phyloP scores from a whole-genome alignment of 257 asterid species.

The Echites panduratus region DNA sequence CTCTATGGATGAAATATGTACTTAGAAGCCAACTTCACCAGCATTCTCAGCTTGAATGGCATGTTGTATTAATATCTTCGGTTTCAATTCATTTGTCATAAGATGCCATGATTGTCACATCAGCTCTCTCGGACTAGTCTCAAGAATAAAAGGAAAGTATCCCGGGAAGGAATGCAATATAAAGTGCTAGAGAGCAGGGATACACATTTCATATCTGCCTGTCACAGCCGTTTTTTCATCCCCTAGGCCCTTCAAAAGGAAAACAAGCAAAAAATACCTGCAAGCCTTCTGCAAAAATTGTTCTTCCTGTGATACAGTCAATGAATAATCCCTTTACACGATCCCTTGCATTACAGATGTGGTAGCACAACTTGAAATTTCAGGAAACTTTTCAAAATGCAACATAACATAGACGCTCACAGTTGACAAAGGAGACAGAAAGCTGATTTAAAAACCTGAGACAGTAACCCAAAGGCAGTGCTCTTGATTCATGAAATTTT shows the following conservation, averaged over 20 bases:
- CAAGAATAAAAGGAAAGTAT: background rate
- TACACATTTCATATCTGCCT: background rate
- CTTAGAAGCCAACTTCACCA: background rate
- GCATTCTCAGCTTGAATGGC: slow-evolving; percentile 4
- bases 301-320: background rate
- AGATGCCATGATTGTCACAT: background rate
- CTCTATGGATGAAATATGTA: background rate
- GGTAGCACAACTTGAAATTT: background rate
- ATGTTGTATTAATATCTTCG: background rate
- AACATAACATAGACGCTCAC: background rate
- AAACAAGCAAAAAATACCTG: too few species aligned
- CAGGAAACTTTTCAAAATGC: background rate
- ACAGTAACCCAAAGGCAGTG: background rate
- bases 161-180: background rate
- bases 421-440: background rate
- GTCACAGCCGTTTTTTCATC: background rate
- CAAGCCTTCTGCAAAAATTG: background rate
- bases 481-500: background rate
- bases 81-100: background rate
- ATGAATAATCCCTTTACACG: background rate
- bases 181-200: background rate
- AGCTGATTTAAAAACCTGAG: background rate
- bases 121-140: background rate
- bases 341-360: background rate
- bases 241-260: background rate